Conservation (phyloP, 768 basidiomycete species). For the Boletus subparvulus region DNA sequence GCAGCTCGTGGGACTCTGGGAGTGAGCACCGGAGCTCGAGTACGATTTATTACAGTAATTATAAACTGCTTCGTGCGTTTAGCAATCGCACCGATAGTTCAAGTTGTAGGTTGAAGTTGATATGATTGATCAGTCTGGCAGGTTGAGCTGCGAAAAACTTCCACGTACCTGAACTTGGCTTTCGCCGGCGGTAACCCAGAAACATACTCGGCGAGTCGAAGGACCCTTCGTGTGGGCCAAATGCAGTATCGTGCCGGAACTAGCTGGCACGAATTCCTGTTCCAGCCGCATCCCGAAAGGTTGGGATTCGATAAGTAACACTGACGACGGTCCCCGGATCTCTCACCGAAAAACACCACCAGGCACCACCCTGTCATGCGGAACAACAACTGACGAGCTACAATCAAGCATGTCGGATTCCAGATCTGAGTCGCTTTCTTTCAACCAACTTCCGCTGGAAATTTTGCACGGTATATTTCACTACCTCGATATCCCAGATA, state of each 20-base stretch:
- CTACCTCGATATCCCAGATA: constrained; percentile 19
- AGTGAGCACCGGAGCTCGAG: no score
- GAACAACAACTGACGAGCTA: no score
- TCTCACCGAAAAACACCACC: no score
- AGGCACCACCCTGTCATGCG: no score
- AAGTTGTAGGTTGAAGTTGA: not conserved
- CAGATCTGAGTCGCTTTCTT: not conserved
- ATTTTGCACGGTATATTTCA: constrained; percentile 7
- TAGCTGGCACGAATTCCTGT: no score
- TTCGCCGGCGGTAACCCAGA: constrained; percentile 26
- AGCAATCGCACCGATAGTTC: not conserved
- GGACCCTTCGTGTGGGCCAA: no score
- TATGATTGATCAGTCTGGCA: not conserved
- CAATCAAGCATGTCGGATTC: no score
- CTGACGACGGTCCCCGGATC: no score
- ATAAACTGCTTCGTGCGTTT: not conserved
- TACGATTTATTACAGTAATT: not conserved
- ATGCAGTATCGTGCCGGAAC: no score
- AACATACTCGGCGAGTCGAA: constrained; percentile 2
- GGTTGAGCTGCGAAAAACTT: not conserved
- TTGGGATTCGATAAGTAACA: no score
- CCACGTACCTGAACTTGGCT: constrained; percentile 46
- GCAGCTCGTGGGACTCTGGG: not conserved
- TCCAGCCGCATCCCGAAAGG: no score
- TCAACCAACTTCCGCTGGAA: constrained; percentile 16